Base-by-base conservation (phyloP, 257 asterid genomes). In the Rehmannia glutinosa region DNA sequence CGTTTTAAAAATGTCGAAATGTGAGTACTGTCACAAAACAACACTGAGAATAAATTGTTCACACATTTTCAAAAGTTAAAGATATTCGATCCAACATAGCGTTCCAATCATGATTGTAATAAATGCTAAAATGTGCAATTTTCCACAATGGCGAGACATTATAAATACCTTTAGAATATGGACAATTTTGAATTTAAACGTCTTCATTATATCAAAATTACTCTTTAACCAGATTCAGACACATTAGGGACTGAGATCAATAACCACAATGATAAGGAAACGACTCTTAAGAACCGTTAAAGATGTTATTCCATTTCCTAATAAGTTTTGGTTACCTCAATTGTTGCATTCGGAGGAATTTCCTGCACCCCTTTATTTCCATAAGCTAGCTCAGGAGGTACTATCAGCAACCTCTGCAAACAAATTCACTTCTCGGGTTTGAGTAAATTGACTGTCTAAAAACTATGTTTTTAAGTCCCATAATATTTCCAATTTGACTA, bases 341-440 rank as follows among this genome's bases (percentile, higher is more conserved):
- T 94, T 27, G 97, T 90, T 47, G 99, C 96, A 76, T 91, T 88
- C 1, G 99, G 97, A 76, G 99, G 99, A 50, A 94, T 94, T 85
- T 94, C 99, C 69, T 90, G 99, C 35, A 91, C 92, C 9, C 99
- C 99, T 74, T 88, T 94, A 43, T 42, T 88, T 68, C 99, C 99
- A 72, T 93, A 93, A 73, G 99, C 99, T 57, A 93, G 85, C 77
- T 86, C 85, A 8, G 99, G 99, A 66, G 97, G 99, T 53, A 93
- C 96, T 41, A 93, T 91, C 71, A 94, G 85, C 78, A 94, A 46
- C 23, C 97, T 78, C 99, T 94, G 87, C 81, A 75, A 81, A 56
- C 24, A 47, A 16, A 17, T 27, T 66, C 49, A 54, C 58, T 62
- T 57, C 53, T 32, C 1, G 24, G n/a, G 33, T 56, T 55, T 35